A percentile compares a stretch with the other conserved stretches of the same genome.
These are phyloP conservation scores for Bassia scoparia DNA, from an alignment of 148 eudicot genomes.

Conservation along the genomic window DNA sequence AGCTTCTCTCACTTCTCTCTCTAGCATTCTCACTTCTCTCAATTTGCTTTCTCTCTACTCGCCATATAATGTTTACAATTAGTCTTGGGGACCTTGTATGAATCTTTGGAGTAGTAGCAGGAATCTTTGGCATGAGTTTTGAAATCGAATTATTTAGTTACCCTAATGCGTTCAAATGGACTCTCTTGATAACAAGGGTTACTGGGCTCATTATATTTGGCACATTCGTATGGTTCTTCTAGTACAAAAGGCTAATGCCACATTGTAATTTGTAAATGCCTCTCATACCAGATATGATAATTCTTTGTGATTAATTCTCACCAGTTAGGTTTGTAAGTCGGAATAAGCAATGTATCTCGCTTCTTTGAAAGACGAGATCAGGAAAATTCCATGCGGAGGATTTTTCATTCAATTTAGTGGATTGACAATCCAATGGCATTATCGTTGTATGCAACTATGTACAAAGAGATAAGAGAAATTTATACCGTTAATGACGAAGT, in stretches of 20 bases:
- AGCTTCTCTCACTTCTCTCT: too few species aligned
- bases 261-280: slow-evolving; percentile 60
- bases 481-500: too few species aligned
- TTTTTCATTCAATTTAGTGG: too few species aligned
- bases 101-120: slow-evolving; percentile 93
- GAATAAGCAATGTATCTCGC: background rate
- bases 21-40: too few species aligned
- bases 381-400: background rate
- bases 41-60: too few species aligned
- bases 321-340: background rate
- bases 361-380: background rate
- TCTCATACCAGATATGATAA: background rate
- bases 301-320: background rate
- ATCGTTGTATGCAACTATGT: too few species aligned
- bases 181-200: slow-evolving; percentile 62
- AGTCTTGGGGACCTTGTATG: too few species aligned
- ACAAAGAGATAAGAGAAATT: too few species aligned
- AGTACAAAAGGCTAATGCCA: slow-evolving; percentile 82
- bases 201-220: slow-evolving; percentile 59
- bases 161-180: slow-evolving; percentile 76
- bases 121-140: slow-evolving; percentile 94
- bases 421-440: too few species aligned
- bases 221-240: slow-evolving; percentile 76
- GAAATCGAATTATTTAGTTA: slow-evolving; percentile 57
- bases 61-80: too few species aligned